Base-by-base conservation (phyloP, 1,284 basidiomycete genomes). In the Volvariella surrecta region DNA sequence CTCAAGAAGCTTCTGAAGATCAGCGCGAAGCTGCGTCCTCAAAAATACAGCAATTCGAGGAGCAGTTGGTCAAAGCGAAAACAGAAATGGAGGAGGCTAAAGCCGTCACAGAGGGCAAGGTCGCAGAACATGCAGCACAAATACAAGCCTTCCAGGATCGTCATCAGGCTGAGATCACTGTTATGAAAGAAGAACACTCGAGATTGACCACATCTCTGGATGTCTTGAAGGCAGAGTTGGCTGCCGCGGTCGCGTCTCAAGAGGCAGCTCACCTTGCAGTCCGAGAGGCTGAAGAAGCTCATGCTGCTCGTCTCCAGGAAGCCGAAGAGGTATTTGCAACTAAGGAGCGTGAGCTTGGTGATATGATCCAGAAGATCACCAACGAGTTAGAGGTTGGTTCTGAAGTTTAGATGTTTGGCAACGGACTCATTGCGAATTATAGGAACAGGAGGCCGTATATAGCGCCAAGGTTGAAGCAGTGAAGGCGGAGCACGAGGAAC, bases 401-500 rank as follows among this genome's bases (percentile, higher is more conserved):
- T 43, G 16, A 45, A 4, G 21, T 20, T 30, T 37, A 48, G 32
- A 43, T 45, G 3, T 9, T 11, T 13, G 21, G 41, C 44, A 31
- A 37, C 44, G 42, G 32, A 48, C 34, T 35, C 6, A 32, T 51
- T 24, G 37, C 39, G 43, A 42, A 42, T 35, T 47, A 31, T 51
- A 89, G 86, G 66, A 67, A 43, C 77, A 88, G 66, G 82, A 86
- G 56, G 64, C 72, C 4, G 69, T 78, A 45, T 88, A 87, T 57
- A 68, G 72, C 54, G 67, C 68, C 3, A 81, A 80, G 60, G 73
- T 89, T 17, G 74, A 80, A 15, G 70, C 58, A 9, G 75, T 88
- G 32, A 80, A 81, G 54, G 70, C 66, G 13, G 82, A 88, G 53
- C 81, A 88, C 48, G 70, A 73, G n/a, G 62, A 68, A 43, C 66